These are phyloP conservation scores for Colletotrichum filicis DNA, from an alignment of 2,329 filamentous ascomycete genomes.

Conservation along the genomic window DNA sequence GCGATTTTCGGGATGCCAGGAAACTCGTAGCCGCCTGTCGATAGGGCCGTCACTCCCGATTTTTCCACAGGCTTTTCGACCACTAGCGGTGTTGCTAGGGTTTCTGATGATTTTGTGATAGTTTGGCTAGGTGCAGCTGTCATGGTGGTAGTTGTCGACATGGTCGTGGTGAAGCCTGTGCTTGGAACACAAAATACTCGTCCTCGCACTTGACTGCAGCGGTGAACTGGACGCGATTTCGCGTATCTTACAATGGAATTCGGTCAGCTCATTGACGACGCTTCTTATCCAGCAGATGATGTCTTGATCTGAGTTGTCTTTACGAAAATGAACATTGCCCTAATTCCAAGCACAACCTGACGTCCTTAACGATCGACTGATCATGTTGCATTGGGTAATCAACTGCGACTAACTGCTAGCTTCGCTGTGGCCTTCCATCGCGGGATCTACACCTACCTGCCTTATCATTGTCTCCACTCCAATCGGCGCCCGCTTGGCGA, in stretches of 20 bases:
- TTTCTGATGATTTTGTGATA: too few species aligned
- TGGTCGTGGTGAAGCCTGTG: not conserved
- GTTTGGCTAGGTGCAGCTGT: not conserved
- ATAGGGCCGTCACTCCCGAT: not conserved
- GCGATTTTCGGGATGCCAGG: slow-evolving; percentile 67
- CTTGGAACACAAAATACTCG: not conserved
- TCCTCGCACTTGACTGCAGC: not conserved
- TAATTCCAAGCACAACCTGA: not conserved
- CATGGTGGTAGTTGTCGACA: not conserved
- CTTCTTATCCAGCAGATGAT: not conserved
- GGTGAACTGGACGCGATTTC: not conserved
- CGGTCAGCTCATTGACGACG: not conserved
- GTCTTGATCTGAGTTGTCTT: not conserved
- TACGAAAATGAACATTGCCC: not conserved
- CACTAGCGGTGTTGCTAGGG: too few species aligned
- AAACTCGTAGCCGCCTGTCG: slow-evolving; percentile 46
- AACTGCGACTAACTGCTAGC: not conserved
- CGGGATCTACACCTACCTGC: not conserved
- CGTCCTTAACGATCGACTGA: not conserved
- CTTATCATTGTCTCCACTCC: not conserved
- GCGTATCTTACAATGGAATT: not conserved
- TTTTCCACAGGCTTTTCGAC: not conserved
- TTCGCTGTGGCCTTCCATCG: not conserved
- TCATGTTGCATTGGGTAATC: not conserved
- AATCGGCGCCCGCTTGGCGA: not conserved